These are phyloP conservation scores for Fusarium pseudograminearum DNA, from an alignment of 2,329 filamentous ascomycete genomes.

Conservation along the genomic window DNA sequence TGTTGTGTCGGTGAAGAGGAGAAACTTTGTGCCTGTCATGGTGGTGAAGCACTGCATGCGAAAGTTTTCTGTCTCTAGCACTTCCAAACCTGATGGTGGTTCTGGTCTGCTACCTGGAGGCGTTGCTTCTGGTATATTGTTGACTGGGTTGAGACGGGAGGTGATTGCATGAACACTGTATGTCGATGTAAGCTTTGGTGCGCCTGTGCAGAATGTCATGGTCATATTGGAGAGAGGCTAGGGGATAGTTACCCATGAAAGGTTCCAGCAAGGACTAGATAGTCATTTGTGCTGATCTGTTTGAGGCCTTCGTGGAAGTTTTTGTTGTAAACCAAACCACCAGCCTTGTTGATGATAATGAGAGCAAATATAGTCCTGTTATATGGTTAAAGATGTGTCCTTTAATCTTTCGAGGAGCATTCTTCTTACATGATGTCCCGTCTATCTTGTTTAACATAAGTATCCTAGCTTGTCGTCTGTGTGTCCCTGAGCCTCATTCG, in stretches of 20 bases:
- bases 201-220: conserved; percentile 11
- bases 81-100: conserved; percentile 83
- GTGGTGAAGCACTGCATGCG: conserved; percentile 96
- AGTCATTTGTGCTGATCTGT: conserved; percentile 94
- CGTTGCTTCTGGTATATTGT: conserved; percentile 52
- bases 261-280: conserved; percentile 94
- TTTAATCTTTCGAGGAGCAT: not conserved
- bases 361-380: conserved; percentile 92
- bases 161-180: conserved; percentile 76
- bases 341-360: conserved; percentile 98
- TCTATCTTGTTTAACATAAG: conserved; percentile 16
- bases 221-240: not conserved
- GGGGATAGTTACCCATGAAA: conserved; percentile 81
- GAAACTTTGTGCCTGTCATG: conserved; percentile 92
- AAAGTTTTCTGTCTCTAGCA: conserved; percentile 94
- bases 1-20: conserved; percentile 91
- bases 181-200: conserved; percentile 18
- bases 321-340: conserved; percentile 94
- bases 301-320: conserved; percentile 89
- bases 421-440: conserved; percentile 33
- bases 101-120: conserved; percentile 66
- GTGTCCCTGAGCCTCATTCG: conserved; percentile 41
- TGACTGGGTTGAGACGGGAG: conserved; percentile 70
- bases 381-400: conserved; percentile 6
- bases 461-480: conserved; percentile 20